These are phyloP conservation scores for Butyriboletus loyo DNA, from an alignment of 768 basidiomycete species.

Conservation along the genomic window DNA sequence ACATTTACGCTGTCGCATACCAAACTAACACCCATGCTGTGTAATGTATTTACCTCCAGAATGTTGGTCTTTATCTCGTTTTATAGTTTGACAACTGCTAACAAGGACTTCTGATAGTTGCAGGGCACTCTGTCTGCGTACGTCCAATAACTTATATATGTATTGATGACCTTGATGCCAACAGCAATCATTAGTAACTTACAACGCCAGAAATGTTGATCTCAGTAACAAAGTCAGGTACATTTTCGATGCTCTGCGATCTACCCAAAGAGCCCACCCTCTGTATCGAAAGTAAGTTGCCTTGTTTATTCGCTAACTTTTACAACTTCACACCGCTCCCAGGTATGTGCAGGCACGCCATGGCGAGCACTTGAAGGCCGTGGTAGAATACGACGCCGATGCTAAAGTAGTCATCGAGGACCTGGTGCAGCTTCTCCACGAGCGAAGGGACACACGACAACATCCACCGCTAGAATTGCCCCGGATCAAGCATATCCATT, in stretches of 20 bases:
- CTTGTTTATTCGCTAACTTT: not conserved
- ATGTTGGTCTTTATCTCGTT: slow-evolving; percentile 39
- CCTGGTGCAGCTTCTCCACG: slow-evolving; percentile 25
- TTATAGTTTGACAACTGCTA: not conserved
- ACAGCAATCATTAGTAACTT: slow-evolving; percentile 6
- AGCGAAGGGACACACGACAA: not conserved
- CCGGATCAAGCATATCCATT: slow-evolving; percentile 32
- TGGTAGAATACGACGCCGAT: slow-evolving; percentile 5
- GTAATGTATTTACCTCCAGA: slow-evolving; percentile 43
- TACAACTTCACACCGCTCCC: not conserved
- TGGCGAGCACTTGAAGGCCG: slow-evolving; percentile 9
- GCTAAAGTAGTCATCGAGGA: slow-evolving; percentile 4
- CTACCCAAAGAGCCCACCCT: not conserved
- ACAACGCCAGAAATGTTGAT: slow-evolving; percentile 23
- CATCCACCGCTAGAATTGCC: not conserved
- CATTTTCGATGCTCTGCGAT: slow-evolving; percentile 8
- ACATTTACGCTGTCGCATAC: not conserved
- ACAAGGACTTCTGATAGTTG: slow-evolving; percentile 35
- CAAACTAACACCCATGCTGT: slow-evolving; percentile 14
- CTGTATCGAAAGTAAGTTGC: slow-evolving; percentile 6
- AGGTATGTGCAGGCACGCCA: not conserved
- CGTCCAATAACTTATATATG: slow-evolving; percentile 15
- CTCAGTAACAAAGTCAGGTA: not conserved
- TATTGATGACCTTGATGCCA: not conserved
- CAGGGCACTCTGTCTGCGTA: slow-evolving; percentile 46